phyloP scores from a whole-genome alignment of 1,284 basidiomycete species.

The Heterobasidion parviporum region DNA sequence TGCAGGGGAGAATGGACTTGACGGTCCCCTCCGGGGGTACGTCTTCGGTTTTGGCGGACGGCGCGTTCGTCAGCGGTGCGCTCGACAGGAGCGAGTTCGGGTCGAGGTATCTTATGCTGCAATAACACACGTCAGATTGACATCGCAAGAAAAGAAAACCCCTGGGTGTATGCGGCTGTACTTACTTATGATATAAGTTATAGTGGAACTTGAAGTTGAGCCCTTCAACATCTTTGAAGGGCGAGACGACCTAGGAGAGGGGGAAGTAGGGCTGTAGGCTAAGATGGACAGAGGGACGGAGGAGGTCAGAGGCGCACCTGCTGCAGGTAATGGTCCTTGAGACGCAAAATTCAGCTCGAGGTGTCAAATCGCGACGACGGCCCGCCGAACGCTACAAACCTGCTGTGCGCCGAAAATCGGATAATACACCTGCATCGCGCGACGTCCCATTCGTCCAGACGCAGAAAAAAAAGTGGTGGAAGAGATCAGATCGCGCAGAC shows the following conservation, averaged over 20 bases:
- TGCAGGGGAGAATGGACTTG: slow-evolving; percentile 95
- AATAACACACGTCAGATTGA: not conserved
- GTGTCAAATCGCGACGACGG: not conserved
- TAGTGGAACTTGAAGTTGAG: slow-evolving; percentile 95
- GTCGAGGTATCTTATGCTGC: slow-evolving; percentile 70
- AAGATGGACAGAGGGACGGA: too few relatives aligned
- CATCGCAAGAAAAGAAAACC: slow-evolving; percentile 1
- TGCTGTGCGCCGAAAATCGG: slow-evolving; percentile 85
- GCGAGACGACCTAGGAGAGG: slow-evolving; percentile 71
- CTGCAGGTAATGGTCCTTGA: slow-evolving; percentile 92
- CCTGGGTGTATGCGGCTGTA: slow-evolving; percentile 12
- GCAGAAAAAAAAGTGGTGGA: slow-evolving; percentile 4
- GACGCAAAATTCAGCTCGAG: slow-evolving; percentile 2
- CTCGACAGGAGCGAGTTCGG: slow-evolving; percentile 54
- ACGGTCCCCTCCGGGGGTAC: slow-evolving; percentile 73
- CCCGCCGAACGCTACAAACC: slow-evolving; percentile 32
- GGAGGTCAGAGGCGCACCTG: slow-evolving; percentile 39
- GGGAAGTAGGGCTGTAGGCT: not conserved
- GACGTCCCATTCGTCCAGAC: not conserved
- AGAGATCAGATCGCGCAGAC: too few relatives aligned
- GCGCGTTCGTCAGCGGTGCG: slow-evolving; percentile 26
- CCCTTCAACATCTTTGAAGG: slow-evolving; percentile 96
- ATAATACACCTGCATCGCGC: slow-evolving; percentile 70
- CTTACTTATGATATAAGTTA: slow-evolving; percentile 92
- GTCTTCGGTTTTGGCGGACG: slow-evolving; percentile 39